These are phyloP conservation scores for Helicosporidium sp. DNA, from an alignment of 139 green algal genomes.

Conservation along the genomic window DNA sequence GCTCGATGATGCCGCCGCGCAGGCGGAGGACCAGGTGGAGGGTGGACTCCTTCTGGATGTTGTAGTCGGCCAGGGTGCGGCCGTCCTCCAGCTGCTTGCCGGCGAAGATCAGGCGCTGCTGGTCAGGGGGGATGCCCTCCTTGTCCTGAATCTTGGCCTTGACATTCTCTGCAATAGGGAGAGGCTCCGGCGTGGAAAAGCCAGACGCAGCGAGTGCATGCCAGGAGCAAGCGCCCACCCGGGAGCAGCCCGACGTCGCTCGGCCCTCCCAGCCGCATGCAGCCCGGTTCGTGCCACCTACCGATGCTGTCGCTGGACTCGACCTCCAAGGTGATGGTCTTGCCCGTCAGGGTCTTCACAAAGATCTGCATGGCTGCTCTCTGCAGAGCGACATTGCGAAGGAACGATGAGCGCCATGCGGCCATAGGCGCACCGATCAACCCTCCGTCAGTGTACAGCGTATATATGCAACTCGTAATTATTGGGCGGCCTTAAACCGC, in stretches of 20 bases:
- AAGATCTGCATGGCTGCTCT: slow-evolving; percentile 69
- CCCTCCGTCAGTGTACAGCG: too few relatives aligned
- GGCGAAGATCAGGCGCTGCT: slow-evolving; percentile 94
- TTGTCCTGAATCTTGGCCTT: slow-evolving; percentile 73
- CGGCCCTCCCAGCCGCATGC: not conserved
- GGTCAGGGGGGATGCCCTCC: slow-evolving; percentile 79
- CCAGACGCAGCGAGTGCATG: not conserved
- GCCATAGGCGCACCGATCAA: too few relatives aligned
- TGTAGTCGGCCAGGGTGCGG: slow-evolving; percentile 87
- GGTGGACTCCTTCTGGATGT: slow-evolving; percentile 94
- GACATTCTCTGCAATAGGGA: slow-evolving; percentile 38
- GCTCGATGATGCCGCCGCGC: slow-evolving; percentile 96
- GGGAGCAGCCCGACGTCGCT: not conserved
- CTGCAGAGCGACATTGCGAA: too few relatives aligned
- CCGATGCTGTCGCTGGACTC: slow-evolving; percentile 59
- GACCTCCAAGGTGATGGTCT: slow-evolving; percentile 60
- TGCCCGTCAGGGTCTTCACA: slow-evolving; percentile 57
- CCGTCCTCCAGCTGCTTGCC: slow-evolving; percentile 97
- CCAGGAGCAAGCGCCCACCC: not conserved
- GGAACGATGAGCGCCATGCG: too few relatives aligned
- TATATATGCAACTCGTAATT: too few relatives aligned
- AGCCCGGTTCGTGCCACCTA: not conserved
- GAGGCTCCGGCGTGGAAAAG: not conserved
- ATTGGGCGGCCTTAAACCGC: too few relatives aligned
- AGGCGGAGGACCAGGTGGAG: slow-evolving; percentile 96